Evolutionary conservation across 2,329 filamentous ascomycete species (phyloP).

Genomic region (Nothophaeocryptopus gaeumannii): DNA sequence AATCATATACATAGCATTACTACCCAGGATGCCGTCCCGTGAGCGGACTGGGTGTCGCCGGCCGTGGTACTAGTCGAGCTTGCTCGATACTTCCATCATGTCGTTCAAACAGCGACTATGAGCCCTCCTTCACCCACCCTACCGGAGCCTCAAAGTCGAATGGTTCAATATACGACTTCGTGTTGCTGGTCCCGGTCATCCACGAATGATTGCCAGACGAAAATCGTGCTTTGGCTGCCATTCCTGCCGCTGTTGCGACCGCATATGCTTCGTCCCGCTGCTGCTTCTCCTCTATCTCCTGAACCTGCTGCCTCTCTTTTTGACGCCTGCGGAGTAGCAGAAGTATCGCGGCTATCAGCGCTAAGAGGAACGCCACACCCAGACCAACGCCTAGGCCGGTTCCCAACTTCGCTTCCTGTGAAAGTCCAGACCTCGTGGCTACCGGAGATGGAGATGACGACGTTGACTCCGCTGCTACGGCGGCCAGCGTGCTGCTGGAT

Average conservation of each 20-base stretch:
- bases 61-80: too few species aligned
- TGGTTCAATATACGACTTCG: conserved; percentile 12
- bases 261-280: neutral
- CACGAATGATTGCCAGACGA: conserved; percentile 8
- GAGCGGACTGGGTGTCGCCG: too few species aligned
- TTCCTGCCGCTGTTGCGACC: conserved; percentile 1
- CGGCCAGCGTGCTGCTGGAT: neutral
- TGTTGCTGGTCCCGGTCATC: conserved; percentile 9
- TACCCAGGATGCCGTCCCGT: too few species aligned
- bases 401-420: conserved; percentile 5
- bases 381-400: conserved; percentile 12
- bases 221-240: neutral
- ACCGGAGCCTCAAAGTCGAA: conserved; percentile 14
- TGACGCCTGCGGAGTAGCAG: conserved; percentile 6
- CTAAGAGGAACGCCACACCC: conserved; percentile 6
- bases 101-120: conserved; percentile 10
- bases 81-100: neutral
- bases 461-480: neutral
- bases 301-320: conserved; percentile 8
- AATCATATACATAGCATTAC: too few species aligned
- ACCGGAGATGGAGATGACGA: neutral
- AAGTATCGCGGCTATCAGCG: neutral
- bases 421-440: neutral
- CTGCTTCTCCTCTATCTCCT: conserved; percentile 4
- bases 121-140: conserved; percentile 8